Evolutionary conservation across 2,329 filamentous ascomycete genomes (phyloP).

Genomic region (Penicillium concentricum): DNA sequence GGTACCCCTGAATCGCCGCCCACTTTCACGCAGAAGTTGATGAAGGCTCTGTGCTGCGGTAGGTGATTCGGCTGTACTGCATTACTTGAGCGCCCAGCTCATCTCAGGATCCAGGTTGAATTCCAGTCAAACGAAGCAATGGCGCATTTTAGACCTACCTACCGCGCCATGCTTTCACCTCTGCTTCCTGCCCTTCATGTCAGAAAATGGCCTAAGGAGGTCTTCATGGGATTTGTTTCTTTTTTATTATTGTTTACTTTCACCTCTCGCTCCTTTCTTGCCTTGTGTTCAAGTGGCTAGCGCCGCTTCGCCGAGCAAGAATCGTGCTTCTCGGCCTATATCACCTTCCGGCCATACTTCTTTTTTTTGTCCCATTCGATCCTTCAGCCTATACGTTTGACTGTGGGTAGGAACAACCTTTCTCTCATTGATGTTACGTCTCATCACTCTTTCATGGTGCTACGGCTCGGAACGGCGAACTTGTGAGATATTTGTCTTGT

Average conservation of each 20-base stretch:
- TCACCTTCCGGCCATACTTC: slow-evolving; percentile 11
- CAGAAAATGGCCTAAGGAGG: slow-evolving; percentile 14
- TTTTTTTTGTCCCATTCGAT: slow-evolving; percentile 23
- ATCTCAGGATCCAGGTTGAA: slow-evolving; percentile 37
- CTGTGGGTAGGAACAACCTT: slow-evolving; percentile 27
- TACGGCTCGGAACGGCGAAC: slow-evolving; percentile 40
- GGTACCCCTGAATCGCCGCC: slow-evolving; percentile 67
- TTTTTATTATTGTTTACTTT: slow-evolving; percentile 16
- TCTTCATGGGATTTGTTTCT: slow-evolving; percentile 21
- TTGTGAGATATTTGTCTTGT: slow-evolving; percentile 26
- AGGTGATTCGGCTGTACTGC: slow-evolving; percentile 34
- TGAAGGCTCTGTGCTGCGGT: slow-evolving; percentile 91
- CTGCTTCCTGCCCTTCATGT: slow-evolving; percentile 18
- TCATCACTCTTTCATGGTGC: slow-evolving; percentile 39
- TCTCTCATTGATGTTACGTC: slow-evolving; percentile 30
- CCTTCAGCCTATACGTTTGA: slow-evolving; percentile 18
- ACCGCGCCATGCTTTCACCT: slow-evolving; percentile 10
- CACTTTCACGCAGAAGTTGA: slow-evolving; percentile 84
- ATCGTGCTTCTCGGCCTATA: slow-evolving; percentile 10
- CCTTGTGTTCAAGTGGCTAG: slow-evolving; percentile 7
- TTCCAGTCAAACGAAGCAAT: slow-evolving; percentile 16
- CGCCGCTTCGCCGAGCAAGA: slow-evolving; percentile 5
- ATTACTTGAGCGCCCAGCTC: slow-evolving; percentile 21
- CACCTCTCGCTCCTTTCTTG: slow-evolving; percentile 9
- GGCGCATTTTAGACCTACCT: slow-evolving; percentile 19